Evolutionary conservation across 257 asterid genomes (phyloP), one percentile per base, ranked within the genome.

Genomic region (Rauvolfia tetraphylla): DNA sequence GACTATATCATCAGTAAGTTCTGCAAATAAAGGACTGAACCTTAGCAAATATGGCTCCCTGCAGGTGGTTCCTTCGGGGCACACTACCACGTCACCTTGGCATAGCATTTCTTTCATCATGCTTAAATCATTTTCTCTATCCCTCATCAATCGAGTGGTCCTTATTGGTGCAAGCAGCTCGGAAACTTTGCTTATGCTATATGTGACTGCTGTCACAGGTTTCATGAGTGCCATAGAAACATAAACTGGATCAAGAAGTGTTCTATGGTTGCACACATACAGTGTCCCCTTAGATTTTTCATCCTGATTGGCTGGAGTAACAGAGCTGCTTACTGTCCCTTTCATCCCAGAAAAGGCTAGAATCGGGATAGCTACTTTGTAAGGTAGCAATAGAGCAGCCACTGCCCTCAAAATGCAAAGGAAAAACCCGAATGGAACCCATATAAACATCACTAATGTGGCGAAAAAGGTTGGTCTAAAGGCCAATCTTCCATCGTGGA

Each of bases 1-100:
- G 20, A 81, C 75, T 12, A 81, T 84, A 18, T 66, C 71, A n/a
- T 81, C 87, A 5, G 74, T 81, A 17, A 84, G 41, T 48, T 84
- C 87, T 0, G 87, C 77, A 46, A 84, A 84, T 34, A 81, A 62
- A 57, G 83, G 85, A 67, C 87, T 84, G 53, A 81, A 84, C 59
- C 87, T 76, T 23, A 84, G 79, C 70, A 84, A 27, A 81, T 84
- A 84, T 18, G 87, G 85, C 18, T 84, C 87, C 71, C 87, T 71
- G 67, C 87, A 81, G 33, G 87, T 84, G 38, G 87, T 84, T 10
- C 87, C 87, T 69, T 84, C 87, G 3, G 87, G 83, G 70, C 87
- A 84, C 5, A 84, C 82, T 0, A 73, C 83, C 18, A 84, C 36
- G 18, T 84, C 79, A 13, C 83, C 80, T 15, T 75, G 68, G 25